Percentiles rank a stretch among this genome's conserved stretches.
Evolutionary conservation across 2,329 filamentous ascomycete genomes (phyloP).

Genomic region (Stachybotrys chartarum): DNA sequence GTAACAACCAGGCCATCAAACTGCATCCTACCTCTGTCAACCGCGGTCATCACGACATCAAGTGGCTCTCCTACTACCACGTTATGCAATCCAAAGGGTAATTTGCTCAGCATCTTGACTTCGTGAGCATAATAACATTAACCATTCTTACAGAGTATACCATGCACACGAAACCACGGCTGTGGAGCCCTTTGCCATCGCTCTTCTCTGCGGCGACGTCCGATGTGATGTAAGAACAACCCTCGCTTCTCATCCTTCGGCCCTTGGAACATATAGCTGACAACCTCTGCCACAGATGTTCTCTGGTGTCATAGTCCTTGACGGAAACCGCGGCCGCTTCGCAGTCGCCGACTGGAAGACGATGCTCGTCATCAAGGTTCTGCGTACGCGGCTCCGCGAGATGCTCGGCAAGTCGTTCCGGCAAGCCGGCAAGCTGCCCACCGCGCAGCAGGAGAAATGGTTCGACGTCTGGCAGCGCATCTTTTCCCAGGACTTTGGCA

Average conservation of each 20-base stretch:
- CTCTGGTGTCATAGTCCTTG: slow-evolving; percentile 77
- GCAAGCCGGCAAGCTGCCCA: slow-evolving; percentile 53
- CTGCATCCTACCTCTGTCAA: slow-evolving; percentile 88
- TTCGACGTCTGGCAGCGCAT: slow-evolving; percentile 67
- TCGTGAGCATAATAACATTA: background rate
- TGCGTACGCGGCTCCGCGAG: slow-evolving; percentile 68
- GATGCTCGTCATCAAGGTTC: slow-evolving; percentile 78
- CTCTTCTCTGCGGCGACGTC: slow-evolving; percentile 79
- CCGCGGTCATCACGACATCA: slow-evolving; percentile 58
- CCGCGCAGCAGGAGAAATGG: slow-evolving; percentile 65
- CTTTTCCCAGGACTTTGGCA: slow-evolving; percentile 47
- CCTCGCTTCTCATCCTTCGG: background rate
- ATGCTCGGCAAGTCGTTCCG: slow-evolving; percentile 67
- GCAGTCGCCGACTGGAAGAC: slow-evolving; percentile 83
- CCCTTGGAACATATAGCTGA: background rate
- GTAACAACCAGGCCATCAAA: slow-evolving; percentile 86
- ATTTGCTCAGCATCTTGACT: no score
- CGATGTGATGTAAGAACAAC: slow-evolving; percentile 63
- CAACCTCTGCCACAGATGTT: slow-evolving; percentile 53
- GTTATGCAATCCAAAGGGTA: slow-evolving; percentile 89
- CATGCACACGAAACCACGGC: slow-evolving; percentile 87
- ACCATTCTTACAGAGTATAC: slow-evolving; percentile 52
- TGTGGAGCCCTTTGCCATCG: slow-evolving; percentile 74
- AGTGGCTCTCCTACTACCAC: slow-evolving; percentile 91
- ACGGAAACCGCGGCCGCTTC: slow-evolving; percentile 81